phyloP scores from a whole-genome alignment of 371 early-diverging fungal species.

The Syncephalis plumigaleata region DNA sequence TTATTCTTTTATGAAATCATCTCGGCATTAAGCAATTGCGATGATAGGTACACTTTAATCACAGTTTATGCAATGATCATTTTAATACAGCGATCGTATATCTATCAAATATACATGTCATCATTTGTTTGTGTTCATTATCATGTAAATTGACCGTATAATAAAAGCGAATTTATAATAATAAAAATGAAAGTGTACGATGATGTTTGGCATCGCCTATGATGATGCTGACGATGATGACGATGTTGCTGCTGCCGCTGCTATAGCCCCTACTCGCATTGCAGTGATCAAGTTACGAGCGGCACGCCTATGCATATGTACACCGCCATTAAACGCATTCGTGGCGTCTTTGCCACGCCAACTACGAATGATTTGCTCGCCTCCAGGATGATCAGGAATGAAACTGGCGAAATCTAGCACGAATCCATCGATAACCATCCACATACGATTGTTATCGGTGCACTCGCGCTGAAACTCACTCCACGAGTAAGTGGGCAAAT shows the following conservation, averaged over 20 bases:
- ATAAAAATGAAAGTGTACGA: too few species aligned
- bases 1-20: too few species aligned
- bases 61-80: too few species aligned
- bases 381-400: conserved; percentile 83
- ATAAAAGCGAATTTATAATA: too few species aligned
- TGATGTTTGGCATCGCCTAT: too few species aligned
- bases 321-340: conserved; percentile 69
- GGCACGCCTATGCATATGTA: conserved; percentile 71
- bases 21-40: too few species aligned
- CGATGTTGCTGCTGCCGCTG: conserved; percentile 6
- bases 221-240: too few species aligned
- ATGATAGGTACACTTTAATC: too few species aligned
- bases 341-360: conserved; percentile 75
- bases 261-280: conserved; percentile 34
- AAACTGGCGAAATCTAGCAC: conserved; percentile 83
- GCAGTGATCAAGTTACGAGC: conserved; percentile 60
- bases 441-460: conserved; percentile 26
- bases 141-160: too few species aligned
- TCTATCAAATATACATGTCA: too few species aligned
- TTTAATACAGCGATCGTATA: too few species aligned
- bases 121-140: too few species aligned
- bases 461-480: conserved; percentile 41
- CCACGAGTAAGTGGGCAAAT: conserved; percentile 57
- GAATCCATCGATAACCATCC: conserved; percentile 73
- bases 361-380: conserved; percentile 50